These are phyloP conservation scores for Priceomyces fermenticarens DNA, from an alignment of 805 yeast genomes.

Conservation along the genomic window DNA sequence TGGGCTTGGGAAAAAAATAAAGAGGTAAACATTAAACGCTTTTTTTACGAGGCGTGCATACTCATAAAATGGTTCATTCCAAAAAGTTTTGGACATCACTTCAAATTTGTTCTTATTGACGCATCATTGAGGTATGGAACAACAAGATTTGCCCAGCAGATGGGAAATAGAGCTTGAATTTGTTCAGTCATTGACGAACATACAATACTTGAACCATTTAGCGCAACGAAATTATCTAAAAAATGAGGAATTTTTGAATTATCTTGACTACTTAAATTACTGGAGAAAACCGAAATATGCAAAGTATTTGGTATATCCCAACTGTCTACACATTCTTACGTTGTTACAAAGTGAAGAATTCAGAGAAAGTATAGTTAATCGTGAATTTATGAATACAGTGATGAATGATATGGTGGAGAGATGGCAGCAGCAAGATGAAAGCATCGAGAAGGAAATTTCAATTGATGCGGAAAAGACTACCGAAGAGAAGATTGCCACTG, in stretches of 20 bases:
- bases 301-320: conserved; percentile 76
- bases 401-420: conserved; percentile 76
- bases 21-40: too few relatives aligned
- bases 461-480: not conserved
- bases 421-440: conserved; percentile 47
- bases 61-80: too few relatives aligned
- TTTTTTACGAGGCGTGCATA: too few relatives aligned
- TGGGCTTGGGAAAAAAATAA: too few relatives aligned
- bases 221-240: conserved; percentile 81
- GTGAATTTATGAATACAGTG: conserved; percentile 54
- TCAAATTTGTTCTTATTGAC: too few relatives aligned
- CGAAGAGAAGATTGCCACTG: not conserved
- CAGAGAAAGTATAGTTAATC: conserved; percentile 52
- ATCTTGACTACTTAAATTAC: conserved; percentile 77
- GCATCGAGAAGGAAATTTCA: conserved; percentile 3
- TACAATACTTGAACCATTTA: conserved; percentile 79
- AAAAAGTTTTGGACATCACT: too few relatives aligned
- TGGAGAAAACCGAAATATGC: conserved; percentile 77
- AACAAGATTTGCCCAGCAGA: conserved; percentile 55
- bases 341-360: conserved; percentile 54
- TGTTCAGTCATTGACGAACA: conserved; percentile 87
- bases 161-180: conserved; percentile 93
- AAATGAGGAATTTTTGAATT: conserved; percentile 68
- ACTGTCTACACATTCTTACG: conserved; percentile 77
- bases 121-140: too few relatives aligned